These are phyloP conservation scores for Solanum sitiens DNA, from an alignment of 257 asterid species.

Conservation along the genomic window DNA sequence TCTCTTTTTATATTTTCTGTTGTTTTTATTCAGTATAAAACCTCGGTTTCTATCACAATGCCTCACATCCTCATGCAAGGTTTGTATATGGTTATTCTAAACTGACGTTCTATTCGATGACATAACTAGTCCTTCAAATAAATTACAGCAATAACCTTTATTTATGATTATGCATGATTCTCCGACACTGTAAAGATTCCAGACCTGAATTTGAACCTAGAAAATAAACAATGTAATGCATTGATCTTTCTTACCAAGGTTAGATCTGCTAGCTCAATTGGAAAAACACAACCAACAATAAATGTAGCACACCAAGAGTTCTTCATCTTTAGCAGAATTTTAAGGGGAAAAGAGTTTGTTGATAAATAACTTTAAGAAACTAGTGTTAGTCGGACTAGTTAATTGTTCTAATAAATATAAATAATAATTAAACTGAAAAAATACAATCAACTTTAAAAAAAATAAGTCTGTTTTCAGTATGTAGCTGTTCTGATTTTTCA, in stretches of 20 bases:
- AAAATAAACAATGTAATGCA: background rate
- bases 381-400: background rate
- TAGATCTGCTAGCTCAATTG: background rate
- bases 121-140: background rate
- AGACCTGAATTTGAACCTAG: background rate
- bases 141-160: background rate
- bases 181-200: background rate
- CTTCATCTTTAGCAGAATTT: background rate
- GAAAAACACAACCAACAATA: background rate
- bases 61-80: background rate
- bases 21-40: too few relatives aligned
- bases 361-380: background rate
- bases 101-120: background rate
- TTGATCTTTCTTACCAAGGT: background rate
- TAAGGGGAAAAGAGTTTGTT: background rate
- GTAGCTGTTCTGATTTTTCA: background rate
- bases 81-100: background rate
- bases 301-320: background rate
- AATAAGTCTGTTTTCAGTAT: background rate
- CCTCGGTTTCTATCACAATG: too few relatives aligned
- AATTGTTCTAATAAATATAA: background rate
- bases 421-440: background rate
- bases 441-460: background rate
- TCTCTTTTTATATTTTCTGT: too few relatives aligned
- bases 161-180: background rate